phyloP scores from a whole-genome alignment of 306 rosid species.

The Vicia sativa region DNA sequence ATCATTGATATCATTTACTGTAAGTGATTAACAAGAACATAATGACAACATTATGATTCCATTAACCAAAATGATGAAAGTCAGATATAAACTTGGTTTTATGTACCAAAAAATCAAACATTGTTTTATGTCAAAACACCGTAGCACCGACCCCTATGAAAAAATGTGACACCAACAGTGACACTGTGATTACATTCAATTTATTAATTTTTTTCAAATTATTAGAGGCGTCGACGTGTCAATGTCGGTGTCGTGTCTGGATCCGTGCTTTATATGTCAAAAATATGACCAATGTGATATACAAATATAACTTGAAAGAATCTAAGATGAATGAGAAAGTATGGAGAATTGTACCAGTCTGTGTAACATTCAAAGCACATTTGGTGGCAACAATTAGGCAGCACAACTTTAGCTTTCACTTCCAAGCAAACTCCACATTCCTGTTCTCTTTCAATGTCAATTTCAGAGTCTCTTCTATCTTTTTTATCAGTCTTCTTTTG shows the following conservation, averaged over 20 bases:
- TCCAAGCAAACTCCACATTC: conserved; percentile 98
- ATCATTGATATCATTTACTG: conserved; percentile 16
- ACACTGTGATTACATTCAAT: no score
- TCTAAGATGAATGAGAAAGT: conserved; percentile 15
- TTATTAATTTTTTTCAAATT: no score
- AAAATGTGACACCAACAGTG: no score
- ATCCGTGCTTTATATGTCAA: background rate
- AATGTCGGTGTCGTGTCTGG: no score
- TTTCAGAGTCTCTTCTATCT: conserved; percentile 52
- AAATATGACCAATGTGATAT: background rate
- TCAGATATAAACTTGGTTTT: background rate
- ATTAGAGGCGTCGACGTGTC: no score
- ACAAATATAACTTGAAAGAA: background rate
- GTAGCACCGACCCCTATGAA: no score
- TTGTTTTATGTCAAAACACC: no score
- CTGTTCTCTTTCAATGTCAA: conserved; percentile 82
- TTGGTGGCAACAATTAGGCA: conserved; percentile 83
- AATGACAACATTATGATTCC: background rate
- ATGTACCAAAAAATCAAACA: background rate
- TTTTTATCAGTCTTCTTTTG: conserved; percentile 43
- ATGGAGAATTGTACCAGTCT: conserved; percentile 66
- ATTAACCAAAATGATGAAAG: background rate
- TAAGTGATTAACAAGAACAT: conserved; percentile 2
- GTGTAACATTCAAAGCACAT: conserved; percentile 80
- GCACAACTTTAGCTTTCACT: conserved; percentile 70